Conservation (phyloP, 805 yeast species). For the Ogataea ramenticola region DNA sequence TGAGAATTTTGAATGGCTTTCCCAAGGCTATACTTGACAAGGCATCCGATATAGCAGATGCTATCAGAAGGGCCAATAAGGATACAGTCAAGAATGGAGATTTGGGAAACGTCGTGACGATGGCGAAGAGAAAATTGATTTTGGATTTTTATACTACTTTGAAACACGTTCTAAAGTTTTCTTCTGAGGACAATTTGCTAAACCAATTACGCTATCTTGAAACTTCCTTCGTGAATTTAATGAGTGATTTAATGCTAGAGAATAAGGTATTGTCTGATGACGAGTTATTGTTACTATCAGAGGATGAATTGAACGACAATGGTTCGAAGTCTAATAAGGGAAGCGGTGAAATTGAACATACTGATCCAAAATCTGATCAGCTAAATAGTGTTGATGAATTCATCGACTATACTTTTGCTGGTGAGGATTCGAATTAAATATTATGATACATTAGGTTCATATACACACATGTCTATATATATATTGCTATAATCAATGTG, state of each 20-base stretch:
- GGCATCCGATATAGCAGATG: slow-evolving; percentile 18
- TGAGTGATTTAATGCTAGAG: not conserved
- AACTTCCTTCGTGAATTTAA: not conserved
- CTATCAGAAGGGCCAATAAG: slow-evolving; percentile 3
- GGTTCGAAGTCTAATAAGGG: not conserved
- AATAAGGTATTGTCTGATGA: not conserved
- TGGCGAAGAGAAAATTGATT: slow-evolving; percentile 4
- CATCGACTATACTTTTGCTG: not conserved
- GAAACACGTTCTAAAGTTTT: slow-evolving; percentile 1
- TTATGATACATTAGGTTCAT: not conserved
- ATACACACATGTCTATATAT: not conserved
- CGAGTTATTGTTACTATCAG: not conserved
- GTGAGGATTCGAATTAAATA: not conserved
- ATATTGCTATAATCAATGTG: no score
- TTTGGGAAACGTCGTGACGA: no score
- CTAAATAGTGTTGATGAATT: not conserved
- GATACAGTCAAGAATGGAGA: not conserved
- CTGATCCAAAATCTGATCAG: no score
- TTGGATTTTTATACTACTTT: slow-evolving; percentile 11
- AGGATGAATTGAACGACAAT: not conserved
- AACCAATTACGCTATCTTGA: not conserved
- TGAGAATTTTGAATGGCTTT: slow-evolving; percentile 20
- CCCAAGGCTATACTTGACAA: slow-evolving; percentile 16
- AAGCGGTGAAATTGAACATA: no score
- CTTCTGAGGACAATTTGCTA: not conserved